phyloP scores from a whole-genome alignment of 2,329 filamentous ascomycete genomes.

The Cercospora canescens region DNA sequence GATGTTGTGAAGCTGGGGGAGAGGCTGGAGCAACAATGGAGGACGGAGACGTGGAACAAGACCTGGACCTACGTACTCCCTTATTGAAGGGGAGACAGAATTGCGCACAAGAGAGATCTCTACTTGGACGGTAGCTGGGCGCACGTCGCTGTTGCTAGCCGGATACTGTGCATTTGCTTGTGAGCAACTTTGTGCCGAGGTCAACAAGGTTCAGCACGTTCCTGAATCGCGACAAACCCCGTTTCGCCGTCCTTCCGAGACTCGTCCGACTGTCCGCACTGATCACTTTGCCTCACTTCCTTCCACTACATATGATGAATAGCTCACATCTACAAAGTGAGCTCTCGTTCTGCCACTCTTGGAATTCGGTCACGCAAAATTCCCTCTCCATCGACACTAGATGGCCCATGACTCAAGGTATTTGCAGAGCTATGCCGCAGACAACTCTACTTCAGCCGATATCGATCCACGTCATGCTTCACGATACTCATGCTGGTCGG shows the following conservation, averaged over 20 bases:
- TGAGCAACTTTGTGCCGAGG: not conserved
- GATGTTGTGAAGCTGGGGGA: not conserved
- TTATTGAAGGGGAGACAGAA: not conserved
- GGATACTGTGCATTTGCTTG: not conserved
- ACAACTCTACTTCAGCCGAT: too few species aligned
- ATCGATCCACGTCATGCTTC: too few species aligned
- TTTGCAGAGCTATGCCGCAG: too few species aligned
- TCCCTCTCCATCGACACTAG: too few species aligned
- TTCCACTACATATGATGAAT: not conserved
- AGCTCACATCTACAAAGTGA: not conserved
- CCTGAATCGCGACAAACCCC: not conserved
- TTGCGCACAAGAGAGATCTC: not conserved
- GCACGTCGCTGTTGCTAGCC: conserved; percentile 2
- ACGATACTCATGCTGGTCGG: not conserved
- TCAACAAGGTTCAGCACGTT: conserved; percentile 1
- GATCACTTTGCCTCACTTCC: not conserved
- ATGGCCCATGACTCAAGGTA: too few species aligned
- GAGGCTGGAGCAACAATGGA: not conserved
- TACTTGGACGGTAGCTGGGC: not conserved
- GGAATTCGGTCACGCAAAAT: too few species aligned
- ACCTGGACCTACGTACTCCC: not conserved
- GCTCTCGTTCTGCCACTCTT: too few species aligned
- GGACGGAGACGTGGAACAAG: not conserved
- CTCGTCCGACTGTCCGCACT: not conserved
- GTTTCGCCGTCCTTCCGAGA: not conserved